Percentiles rank a stretch among this genome's conserved stretches.
Evolutionary conservation across 495 filamentous ascomycete genomes (phyloP).

Genomic region (Usnea hakonensis): DNA sequence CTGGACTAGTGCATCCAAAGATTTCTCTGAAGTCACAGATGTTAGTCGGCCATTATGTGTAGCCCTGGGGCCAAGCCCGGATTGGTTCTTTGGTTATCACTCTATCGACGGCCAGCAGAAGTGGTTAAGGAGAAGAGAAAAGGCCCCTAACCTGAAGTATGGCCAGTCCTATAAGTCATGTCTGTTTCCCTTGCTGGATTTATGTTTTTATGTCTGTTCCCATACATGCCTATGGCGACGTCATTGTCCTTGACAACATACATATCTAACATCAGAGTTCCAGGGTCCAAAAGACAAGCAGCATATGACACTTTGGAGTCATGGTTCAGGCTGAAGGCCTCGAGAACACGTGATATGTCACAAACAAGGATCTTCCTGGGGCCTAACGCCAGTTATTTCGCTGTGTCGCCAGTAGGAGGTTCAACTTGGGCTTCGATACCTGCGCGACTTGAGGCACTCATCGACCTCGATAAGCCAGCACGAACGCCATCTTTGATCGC

Average conservation of each 20-base stretch:
- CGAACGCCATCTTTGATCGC: neutral
- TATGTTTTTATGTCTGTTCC: neutral
- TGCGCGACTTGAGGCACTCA: neutral
- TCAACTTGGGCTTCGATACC: neutral
- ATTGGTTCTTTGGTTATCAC: conserved; percentile 9
- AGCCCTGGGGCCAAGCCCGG: neutral
- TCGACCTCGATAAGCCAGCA: neutral
- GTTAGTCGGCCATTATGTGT: conserved; percentile 1
- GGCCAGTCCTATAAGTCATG: neutral
- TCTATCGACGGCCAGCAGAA: neutral
- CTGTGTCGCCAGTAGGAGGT: neutral
- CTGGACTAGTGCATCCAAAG: neutral
- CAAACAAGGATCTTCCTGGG: neutral
- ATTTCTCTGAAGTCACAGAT: neutral
- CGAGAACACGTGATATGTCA: neutral
- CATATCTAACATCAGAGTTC: neutral
- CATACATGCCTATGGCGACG: neutral
- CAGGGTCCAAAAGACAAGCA: neutral
- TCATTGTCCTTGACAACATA: neutral
- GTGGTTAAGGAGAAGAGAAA: neutral
- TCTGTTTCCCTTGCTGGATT: neutral
- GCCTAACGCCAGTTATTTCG: neutral
- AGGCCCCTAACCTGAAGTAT: neutral
- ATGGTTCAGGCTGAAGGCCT: neutral
- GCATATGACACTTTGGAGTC: neutral